Evolutionary conservation across 768 basidiomycete genomes (phyloP).

Genomic region (Russula ochroleuca): DNA sequence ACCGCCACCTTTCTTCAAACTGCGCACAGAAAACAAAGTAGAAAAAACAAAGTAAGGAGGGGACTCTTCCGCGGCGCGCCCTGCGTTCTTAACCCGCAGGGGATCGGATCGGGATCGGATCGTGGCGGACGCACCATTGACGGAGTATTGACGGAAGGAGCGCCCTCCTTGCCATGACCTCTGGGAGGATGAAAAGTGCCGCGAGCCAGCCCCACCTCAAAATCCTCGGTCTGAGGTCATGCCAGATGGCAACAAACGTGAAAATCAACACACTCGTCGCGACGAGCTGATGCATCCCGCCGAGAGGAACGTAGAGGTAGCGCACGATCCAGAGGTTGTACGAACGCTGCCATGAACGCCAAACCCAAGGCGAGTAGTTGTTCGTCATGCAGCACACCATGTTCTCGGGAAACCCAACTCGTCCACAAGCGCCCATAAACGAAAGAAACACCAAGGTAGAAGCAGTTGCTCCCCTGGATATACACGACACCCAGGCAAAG

Average conservation of each 20-base stretch:
- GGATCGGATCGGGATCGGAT: not conserved
- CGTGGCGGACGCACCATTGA: conserved; percentile 50
- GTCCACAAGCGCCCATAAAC: conserved; percentile 84
- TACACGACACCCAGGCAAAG: not conserved
- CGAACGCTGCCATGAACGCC: conserved; percentile 94
- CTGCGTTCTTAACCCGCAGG: not conserved
- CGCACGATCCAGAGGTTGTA: conserved; percentile 95
- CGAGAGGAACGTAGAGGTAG: conserved; percentile 90
- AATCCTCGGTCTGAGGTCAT: conserved; percentile 83
- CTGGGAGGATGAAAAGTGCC: conserved; percentile 84
- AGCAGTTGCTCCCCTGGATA: conserved; percentile 55
- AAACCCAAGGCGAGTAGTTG: conserved; percentile 93
- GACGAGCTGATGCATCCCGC: conserved; percentile 56
- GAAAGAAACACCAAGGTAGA: conserved; percentile 95
- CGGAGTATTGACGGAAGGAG: too few species aligned
- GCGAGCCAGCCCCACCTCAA: conserved; percentile 97
- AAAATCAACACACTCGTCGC: conserved; percentile 77
- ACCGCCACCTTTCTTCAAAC: conserved; percentile 67
- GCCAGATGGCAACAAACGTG: conserved; percentile 97
- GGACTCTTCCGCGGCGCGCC: too few species aligned
- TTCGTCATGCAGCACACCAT: conserved; percentile 99
- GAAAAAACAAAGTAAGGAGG: not conserved
- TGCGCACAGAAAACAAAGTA: conserved; percentile 33
- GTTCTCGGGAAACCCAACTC: conserved; percentile 96
- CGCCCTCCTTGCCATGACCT: conserved; percentile 57